phyloP scores from a whole-genome alignment of 2,329 filamentous ascomycete species.

The Lasiodiplodia citricola region DNA sequence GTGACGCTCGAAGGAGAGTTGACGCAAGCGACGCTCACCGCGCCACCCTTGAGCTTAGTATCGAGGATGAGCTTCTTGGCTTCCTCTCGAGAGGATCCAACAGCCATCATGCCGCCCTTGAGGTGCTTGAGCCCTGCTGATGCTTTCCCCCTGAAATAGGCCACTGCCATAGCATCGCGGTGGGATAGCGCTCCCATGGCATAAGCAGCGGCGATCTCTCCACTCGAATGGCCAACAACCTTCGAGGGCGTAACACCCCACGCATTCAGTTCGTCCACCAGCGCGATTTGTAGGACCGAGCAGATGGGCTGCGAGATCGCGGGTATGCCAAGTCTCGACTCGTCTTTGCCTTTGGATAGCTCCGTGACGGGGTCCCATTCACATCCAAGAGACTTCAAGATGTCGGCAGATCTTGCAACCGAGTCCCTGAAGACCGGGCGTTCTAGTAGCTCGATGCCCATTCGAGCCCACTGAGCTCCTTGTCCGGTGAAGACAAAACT shows the following conservation, averaged over 20 bases:
- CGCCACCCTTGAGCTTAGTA: slow-evolving; percentile 10
- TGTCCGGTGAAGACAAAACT: slow-evolving; percentile 47
- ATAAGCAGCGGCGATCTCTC: slow-evolving; percentile 28
- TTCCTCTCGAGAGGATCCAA: slow-evolving; percentile 30
- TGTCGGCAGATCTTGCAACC: not conserved
- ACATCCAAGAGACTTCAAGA: not conserved
- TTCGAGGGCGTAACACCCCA: slow-evolving; percentile 35
- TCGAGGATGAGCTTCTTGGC: slow-evolving; percentile 21
- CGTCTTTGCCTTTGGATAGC: not conserved
- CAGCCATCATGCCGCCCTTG: slow-evolving; percentile 36
- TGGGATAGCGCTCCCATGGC: slow-evolving; percentile 28
- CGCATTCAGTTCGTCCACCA: slow-evolving; percentile 34
- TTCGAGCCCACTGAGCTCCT: slow-evolving; percentile 36
- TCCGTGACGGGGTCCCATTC: not conserved
- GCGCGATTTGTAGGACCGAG: slow-evolving; percentile 36
- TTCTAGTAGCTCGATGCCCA: slow-evolving; percentile 30
- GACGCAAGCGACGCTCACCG: slow-evolving; percentile 27
- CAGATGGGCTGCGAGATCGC: slow-evolving; percentile 34
- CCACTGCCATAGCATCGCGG: slow-evolving; percentile 23
- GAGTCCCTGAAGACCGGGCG: not conserved
- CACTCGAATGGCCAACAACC: slow-evolving; percentile 30
- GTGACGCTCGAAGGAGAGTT: slow-evolving; percentile 28
- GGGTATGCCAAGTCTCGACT: slow-evolving; percentile 23
- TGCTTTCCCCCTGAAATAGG: slow-evolving; percentile 24
- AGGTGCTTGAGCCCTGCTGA: not conserved